Percentiles rank a stretch among this genome's conserved stretches.
Evolutionary conservation across 768 basidiomycete genomes (phyloP).

Genomic region (Gymnopilus dilepis): DNA sequence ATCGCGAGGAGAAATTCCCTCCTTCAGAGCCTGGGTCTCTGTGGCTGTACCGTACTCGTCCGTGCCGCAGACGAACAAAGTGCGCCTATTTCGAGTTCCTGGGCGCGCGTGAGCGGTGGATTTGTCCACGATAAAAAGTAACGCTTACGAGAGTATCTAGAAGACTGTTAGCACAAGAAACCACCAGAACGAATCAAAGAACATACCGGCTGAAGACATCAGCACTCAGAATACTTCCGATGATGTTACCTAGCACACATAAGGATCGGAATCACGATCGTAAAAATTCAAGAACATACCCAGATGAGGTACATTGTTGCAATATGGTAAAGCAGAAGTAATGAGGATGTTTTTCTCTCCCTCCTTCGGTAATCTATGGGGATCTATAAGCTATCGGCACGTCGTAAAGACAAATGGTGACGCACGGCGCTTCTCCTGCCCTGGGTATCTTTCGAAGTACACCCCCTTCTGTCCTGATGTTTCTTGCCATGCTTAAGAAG

Average conservation of each 20-base stretch:
- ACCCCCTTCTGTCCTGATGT: constrained; percentile 54
- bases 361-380: constrained; percentile 66
- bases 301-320: constrained; percentile 96
- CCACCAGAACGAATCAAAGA: not conserved
- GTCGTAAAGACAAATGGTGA: constrained; percentile 16
- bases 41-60: constrained; percentile 99
- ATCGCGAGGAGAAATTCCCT: constrained; percentile 76
- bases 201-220: constrained; percentile 94
- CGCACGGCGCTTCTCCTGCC: constrained; percentile 60
- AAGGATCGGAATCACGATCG: not conserved
- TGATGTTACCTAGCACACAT: constrained; percentile 71
- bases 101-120: not conserved
- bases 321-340: constrained; percentile 95
- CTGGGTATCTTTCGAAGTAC: constrained; percentile 55
- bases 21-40: constrained; percentile 94
- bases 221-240: constrained; percentile 95
- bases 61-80: constrained; percentile 95
- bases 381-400: constrained; percentile 19
- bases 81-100: constrained; percentile 84
- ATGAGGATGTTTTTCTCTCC: constrained; percentile 90
- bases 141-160: constrained; percentile 65
- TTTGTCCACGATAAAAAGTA: not conserved
- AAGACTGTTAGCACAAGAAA: not conserved
- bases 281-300: constrained; percentile 51
- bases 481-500: constrained; percentile 51